Evolutionary conservation across 176 grass and related monocot genomes (phyloP).

Genomic region (Lolium perenne): DNA sequence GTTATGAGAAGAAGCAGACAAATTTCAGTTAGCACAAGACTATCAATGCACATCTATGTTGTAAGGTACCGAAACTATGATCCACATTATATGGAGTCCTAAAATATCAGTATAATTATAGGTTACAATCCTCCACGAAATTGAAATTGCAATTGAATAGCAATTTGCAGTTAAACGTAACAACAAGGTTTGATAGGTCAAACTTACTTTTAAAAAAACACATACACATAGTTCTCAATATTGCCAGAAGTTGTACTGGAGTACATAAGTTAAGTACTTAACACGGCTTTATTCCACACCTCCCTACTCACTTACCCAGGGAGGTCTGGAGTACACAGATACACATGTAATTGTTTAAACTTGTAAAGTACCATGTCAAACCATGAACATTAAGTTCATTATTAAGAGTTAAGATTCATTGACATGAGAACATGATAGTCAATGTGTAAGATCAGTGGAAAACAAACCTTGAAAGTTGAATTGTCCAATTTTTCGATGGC

Average conservation of each 20-base stretch:
- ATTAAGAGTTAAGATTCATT: background rate
- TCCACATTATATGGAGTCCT: slow-evolving; percentile 28
- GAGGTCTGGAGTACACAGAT: background rate
- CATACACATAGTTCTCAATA: background rate
- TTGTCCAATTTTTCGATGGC: slow-evolving; percentile 80
- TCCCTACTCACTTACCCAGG: slow-evolving; percentile 19
- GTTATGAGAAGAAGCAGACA: slow-evolving; percentile 41
- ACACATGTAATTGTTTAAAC: background rate
- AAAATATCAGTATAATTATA: slow-evolving; percentile 19
- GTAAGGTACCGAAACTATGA: background rate
- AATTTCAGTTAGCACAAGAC: slow-evolving; percentile 28
- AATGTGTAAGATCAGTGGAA: background rate
- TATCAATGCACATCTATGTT: background rate
- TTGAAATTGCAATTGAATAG: background rate
- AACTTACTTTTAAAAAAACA: slow-evolving; percentile 17
- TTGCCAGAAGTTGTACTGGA: background rate
- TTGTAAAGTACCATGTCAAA: slow-evolving; percentile 10
- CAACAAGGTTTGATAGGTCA: background rate
- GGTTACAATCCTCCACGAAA: background rate
- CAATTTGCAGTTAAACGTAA: background rate
- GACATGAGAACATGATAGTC: slow-evolving; percentile 8
- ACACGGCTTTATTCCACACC: background rate
- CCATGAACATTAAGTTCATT: background rate
- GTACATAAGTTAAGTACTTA: background rate
- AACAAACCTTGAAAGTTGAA: slow-evolving; percentile 70